These are phyloP conservation scores for Ophiocytium majus DNA, from an alignment of 352 stramenopile genomes.

Conservation along the genomic window DNA sequence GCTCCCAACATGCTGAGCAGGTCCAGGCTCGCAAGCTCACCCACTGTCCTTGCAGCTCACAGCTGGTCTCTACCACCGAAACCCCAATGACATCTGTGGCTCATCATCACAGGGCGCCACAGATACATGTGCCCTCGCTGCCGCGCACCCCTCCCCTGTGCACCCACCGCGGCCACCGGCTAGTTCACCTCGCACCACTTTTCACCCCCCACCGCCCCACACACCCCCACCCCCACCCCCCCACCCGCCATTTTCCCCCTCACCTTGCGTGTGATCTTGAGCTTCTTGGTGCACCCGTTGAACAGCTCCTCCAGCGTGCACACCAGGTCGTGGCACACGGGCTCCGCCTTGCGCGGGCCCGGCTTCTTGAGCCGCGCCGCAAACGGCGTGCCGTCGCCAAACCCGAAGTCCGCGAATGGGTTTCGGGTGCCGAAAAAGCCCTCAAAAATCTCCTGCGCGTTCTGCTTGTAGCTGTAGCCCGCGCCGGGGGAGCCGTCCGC, in stretches of 20 bases:
- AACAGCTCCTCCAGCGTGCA: constrained; percentile 75
- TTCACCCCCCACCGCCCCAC: too few relatives aligned
- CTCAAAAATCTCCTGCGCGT: constrained; percentile 78
- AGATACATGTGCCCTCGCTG: too few relatives aligned
- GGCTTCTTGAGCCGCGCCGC: constrained; percentile 55
- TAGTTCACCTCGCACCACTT: too few relatives aligned
- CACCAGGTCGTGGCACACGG: constrained; percentile 63
- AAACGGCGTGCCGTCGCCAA: constrained; percentile 62
- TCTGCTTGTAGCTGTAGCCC: constrained; percentile 80
- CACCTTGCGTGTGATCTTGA: constrained; percentile 74
- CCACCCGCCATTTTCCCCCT: neutral
- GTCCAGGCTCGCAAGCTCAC: too few relatives aligned
- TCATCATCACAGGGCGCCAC: too few relatives aligned
- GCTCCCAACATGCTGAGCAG: too few relatives aligned
- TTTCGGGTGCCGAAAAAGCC: constrained; percentile 86
- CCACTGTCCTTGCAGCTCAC: too few relatives aligned
- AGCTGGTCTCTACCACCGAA: too few relatives aligned
- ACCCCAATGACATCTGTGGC: too few relatives aligned
- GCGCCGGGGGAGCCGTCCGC: constrained; percentile 29
- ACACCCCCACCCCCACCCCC: neutral
- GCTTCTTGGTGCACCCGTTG: constrained; percentile 74
- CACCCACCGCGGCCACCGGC: too few relatives aligned
- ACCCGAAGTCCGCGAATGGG: constrained; percentile 82
- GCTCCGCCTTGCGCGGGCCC: constrained; percentile 60
- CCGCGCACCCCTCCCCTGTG: too few relatives aligned